Evolutionary conservation across 768 basidiomycete genomes (phyloP), one percentile per base, ranked within the genome.

Genomic region (Ephemerocybe angulata): DNA sequence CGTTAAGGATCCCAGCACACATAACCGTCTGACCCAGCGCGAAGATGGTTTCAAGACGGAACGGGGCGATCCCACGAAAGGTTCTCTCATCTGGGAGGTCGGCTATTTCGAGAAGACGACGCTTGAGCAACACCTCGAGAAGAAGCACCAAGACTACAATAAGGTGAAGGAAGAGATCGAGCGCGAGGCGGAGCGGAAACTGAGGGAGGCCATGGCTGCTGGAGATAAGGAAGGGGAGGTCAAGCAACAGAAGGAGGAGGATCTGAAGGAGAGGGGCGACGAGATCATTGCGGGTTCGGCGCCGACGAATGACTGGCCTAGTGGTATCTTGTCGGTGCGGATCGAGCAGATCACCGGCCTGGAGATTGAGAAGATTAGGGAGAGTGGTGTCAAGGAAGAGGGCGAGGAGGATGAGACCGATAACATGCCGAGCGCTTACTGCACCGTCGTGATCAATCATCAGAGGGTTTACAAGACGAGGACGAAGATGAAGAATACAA

Each of bases 381-480:
- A 80, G 31, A 75, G 79, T 38, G 85, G 82, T 52, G 83, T 83
- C 2, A 70, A 72, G 54, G 82, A 80, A 31, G 78, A 77, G 28
- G 70, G 73, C 0, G 72, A 75, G 24, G 83, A 86, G 59, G 79
- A 78, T 17, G 82, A 80, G 43, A 72, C 76, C 30, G 76, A 74
- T 43, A 84, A 87, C 61, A 67, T 90, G 22, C 88, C 88, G 1
- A 83, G 81, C 53, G 72, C 81, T 1, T 88, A 87, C 63, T 87
- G 86, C 65, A 70, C 67, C 1, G 58, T 76, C 21, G 68, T 77
- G 40, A 61, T 79, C 51, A 77, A 79, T 55, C 72, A 79, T 50
- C 64, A 74, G 48, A 64, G 64, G 52, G 73, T 77, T 12, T 79
- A 76, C 57, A 76, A 71, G 58, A 78, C 77, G 1, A 67, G 77